Base-by-base conservation (phyloP, 805 yeast species). In the Ogataea polymorpha region DNA sequence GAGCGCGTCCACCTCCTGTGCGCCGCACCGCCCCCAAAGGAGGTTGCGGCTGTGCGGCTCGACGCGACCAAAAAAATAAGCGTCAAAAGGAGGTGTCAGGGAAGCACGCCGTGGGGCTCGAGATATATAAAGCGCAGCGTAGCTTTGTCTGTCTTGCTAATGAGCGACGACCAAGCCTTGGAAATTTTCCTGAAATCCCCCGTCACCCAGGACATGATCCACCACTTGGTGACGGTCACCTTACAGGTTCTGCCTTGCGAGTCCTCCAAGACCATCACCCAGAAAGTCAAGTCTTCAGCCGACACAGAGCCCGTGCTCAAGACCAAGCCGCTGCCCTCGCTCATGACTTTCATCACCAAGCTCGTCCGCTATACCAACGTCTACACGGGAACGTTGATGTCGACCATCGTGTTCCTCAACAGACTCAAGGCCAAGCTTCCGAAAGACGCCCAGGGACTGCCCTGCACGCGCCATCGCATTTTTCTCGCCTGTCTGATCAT, bases 391-490 rank as follows among this genome's bases (percentile, higher is more conserved):
- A 84, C 90, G 13, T 67, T 85, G 50, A 74, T 85, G 75, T 71
- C 87, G 11, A 81, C 91, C 4, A 71, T 80, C 39, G 81, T 83
- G 23, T 83, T 82, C 60, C 68, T 85, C 59, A 77, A 80, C 53
- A 70, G 79, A 53, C 67, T 85, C 51, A 77, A 77, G 55, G 46
- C 71, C 37, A 79, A 73, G 49, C 66, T 85, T 37, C 91, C 91
- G 39, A 67, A 69, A 43, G 84, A 82, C 50, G 86, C 89, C 24
- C 81, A 77, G 54, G 91, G 91, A 23, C 67, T 82, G 48, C 85
- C 90, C 32, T 83, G 90, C 50, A 85, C 95, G 3, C 71, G 87
- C 55, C 93, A 85, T 63, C 70, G 95, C 50, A 81, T 85, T 45
- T 78, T 85, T 50, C 70, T 85, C 41, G 85, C 88, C 12, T 82